A percentile compares a stretch with the other conserved stretches of the same genome.
These are phyloP conservation scores for Microstegium vimineum DNA, from an alignment of 176 grass and related monocot species.

Conservation along the genomic window DNA sequence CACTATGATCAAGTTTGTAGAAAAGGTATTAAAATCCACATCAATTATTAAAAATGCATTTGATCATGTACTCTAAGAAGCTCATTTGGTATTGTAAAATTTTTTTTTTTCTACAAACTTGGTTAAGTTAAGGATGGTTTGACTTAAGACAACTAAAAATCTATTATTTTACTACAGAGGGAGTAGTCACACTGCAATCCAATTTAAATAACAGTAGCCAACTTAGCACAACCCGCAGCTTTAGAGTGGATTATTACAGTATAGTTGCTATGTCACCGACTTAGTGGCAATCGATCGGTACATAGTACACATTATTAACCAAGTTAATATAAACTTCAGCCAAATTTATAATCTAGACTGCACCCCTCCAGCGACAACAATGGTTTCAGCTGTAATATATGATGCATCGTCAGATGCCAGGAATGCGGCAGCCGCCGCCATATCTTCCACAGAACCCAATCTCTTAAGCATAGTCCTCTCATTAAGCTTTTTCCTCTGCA, in stretches of 20 bases:
- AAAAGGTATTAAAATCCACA: too few species aligned
- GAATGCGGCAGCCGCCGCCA: conserved; percentile 68
- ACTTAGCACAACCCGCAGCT: background rate
- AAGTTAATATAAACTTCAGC: background rate
- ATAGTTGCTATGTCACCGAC: background rate
- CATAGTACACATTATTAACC: background rate
- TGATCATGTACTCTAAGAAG: too few species aligned
- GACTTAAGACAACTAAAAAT: too few species aligned
- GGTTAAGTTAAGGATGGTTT: too few species aligned
- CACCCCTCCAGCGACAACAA: conserved; percentile 74
- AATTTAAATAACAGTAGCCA: background rate
- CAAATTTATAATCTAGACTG: conserved; percentile 52
- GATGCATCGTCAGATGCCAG: conserved; percentile 88
- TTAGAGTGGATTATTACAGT: conserved; percentile 3
- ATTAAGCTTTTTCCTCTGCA: conserved; percentile 62
- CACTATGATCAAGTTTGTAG: too few species aligned
- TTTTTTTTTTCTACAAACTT: too few species aligned
- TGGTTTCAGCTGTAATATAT: conserved; percentile 87
- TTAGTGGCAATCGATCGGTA: background rate
- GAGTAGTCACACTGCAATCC: background rate
- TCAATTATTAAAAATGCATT: too few species aligned
- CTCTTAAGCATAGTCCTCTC: conserved; percentile 65
- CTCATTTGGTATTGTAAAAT: too few species aligned
- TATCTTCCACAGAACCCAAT: conserved; percentile 74
- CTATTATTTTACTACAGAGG: too few species aligned